Percentiles rank a stretch among this genome's conserved stretches.
These are phyloP conservation scores for Smittium culicis DNA, from an alignment of 371 early-diverging fungal genomes.

Conservation along the genomic window DNA sequence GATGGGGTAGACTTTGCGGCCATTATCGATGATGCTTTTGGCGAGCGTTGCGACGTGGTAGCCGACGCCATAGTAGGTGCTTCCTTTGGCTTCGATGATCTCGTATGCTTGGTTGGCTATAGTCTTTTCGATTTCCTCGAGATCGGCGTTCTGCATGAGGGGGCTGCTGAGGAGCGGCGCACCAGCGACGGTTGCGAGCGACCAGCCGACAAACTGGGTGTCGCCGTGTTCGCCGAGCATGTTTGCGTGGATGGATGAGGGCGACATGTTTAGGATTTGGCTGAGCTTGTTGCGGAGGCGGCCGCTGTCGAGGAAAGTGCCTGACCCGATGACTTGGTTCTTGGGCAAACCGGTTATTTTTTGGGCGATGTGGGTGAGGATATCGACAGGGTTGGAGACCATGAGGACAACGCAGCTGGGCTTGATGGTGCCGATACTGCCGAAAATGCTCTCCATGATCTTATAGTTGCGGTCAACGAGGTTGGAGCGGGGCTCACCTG, in stretches of 20 bases:
- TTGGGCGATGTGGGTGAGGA: slow-evolving; percentile 68
- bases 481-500: slow-evolving; percentile 56
- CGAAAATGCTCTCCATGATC: slow-evolving; percentile 53
- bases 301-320: slow-evolving; percentile 67
- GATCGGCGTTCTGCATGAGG: slow-evolving; percentile 40
- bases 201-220: slow-evolving; percentile 70
- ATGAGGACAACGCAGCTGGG: slow-evolving; percentile 48
- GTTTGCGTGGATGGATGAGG: slow-evolving; percentile 61
- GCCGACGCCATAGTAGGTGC: slow-evolving; percentile 78
- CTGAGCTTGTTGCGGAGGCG: slow-evolving; percentile 55
- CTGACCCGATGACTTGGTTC: slow-evolving; percentile 70
- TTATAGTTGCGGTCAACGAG: slow-evolving; percentile 67
- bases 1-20: slow-evolving; percentile 46
- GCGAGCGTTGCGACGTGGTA: slow-evolving; percentile 61
- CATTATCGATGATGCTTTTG: slow-evolving; percentile 49
- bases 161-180: slow-evolving; percentile 52
- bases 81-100: slow-evolving; percentile 73
- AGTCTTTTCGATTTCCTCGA: slow-evolving; percentile 35
- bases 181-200: slow-evolving; percentile 56
- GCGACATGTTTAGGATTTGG: slow-evolving; percentile 43
- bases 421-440: slow-evolving; percentile 59
- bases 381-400: slow-evolving; percentile 74
- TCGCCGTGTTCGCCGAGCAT: slow-evolving; percentile 83
- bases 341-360: slow-evolving; percentile 59
- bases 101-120: slow-evolving; percentile 62